phyloP scores from a whole-genome alignment of 306 rosid species.

The Cucumis cinereus region DNA sequence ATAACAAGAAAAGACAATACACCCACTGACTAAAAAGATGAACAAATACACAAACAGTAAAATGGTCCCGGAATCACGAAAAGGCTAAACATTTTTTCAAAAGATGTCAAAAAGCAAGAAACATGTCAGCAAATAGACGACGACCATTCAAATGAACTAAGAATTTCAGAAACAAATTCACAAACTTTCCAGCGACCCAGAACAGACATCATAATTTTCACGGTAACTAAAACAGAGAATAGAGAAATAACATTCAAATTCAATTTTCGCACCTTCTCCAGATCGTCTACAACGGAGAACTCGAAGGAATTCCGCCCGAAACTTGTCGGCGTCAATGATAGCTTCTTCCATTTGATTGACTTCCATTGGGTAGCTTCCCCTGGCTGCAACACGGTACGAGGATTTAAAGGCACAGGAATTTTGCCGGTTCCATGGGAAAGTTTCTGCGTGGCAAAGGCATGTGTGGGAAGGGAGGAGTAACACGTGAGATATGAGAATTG shows the following conservation, averaged over 20 bases:
- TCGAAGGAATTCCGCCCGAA: conserved; percentile 41
- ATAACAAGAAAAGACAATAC: not conserved
- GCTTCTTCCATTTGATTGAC: conserved; percentile 25
- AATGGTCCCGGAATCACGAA: not conserved
- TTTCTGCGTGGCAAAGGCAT: conserved; percentile 3
- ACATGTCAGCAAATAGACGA: not conserved
- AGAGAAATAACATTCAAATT: not conserved
- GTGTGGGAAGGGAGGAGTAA: conserved; percentile 7
- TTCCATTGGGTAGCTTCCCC: not conserved
- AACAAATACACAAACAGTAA: too few species aligned
- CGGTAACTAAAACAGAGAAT: not conserved
- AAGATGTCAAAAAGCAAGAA: not conserved
- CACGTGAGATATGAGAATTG: conserved; percentile 18
- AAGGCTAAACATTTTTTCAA: not conserved
- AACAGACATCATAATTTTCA: not conserved
- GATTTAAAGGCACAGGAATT: conserved; percentile 1
- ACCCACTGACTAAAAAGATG: not conserved
- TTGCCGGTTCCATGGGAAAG: conserved; percentile 9
- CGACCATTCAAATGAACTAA: not conserved
- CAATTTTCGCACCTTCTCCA: conserved; percentile 22
- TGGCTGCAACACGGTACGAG: not conserved
- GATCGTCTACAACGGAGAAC: conserved; percentile 39
- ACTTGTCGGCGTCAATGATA: conserved; percentile 22
- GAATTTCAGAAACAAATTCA: not conserved
- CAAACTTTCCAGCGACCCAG: not conserved